These are phyloP conservation scores for Aspergillus affinis DNA, from an alignment of 495 filamentous ascomycete genomes.

Conservation along the genomic window DNA sequence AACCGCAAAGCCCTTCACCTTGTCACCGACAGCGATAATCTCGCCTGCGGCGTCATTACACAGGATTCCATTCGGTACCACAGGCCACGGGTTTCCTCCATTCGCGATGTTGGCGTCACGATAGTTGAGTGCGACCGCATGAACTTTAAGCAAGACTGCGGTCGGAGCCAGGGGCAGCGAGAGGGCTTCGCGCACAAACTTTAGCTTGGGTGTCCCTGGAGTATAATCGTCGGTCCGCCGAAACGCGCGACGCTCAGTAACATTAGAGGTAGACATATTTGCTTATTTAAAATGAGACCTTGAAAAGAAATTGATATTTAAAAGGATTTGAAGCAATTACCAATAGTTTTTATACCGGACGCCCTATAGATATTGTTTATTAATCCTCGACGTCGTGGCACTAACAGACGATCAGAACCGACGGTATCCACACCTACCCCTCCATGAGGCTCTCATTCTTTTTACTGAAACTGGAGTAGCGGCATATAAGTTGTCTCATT, in stretches of 20 bases:
- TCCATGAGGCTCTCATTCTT: too few species aligned
- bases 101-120: conserved; percentile 41
- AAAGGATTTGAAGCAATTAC: too few species aligned
- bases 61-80: conserved; percentile 30
- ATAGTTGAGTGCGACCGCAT: conserved; percentile 35
- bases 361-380: too few species aligned
- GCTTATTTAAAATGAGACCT: too few species aligned
- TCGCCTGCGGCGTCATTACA: conserved; percentile 39
- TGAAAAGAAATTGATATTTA: too few species aligned
- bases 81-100: conserved; percentile 38
- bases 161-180: conserved; percentile 26
- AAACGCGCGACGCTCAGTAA: conserved; percentile 22
- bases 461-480: too few species aligned
- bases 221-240: conserved; percentile 33
- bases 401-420: too few species aligned
- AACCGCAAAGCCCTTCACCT: conserved; percentile 23
- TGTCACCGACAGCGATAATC: conserved; percentile 33
- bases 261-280: background rate
- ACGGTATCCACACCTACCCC: too few species aligned
- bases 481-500: too few species aligned
- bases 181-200: conserved; percentile 22
- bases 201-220: conserved; percentile 25
- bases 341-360: too few species aligned
- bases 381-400: too few species aligned
- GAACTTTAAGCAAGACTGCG: conserved; percentile 33